Evolutionary conservation across 2,329 filamentous ascomycete genomes (phyloP).

Genomic region (Alternaria infectoria): DNA sequence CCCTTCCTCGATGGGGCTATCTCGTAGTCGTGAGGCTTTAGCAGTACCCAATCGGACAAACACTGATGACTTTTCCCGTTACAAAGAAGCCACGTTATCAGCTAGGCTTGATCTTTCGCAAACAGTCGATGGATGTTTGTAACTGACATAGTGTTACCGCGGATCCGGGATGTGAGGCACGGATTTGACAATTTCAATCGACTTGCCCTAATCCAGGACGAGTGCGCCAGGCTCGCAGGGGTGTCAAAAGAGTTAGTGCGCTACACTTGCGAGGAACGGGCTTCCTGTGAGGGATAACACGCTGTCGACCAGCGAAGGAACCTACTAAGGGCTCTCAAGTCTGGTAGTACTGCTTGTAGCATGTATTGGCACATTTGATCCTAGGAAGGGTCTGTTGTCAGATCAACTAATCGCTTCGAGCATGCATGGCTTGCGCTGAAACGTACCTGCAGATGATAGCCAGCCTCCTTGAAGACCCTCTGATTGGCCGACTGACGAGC

Average conservation of each 20-base stretch:
- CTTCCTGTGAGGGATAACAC: background rate
- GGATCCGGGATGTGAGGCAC: constrained; percentile 20
- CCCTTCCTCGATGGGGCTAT: background rate
- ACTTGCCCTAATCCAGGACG: background rate
- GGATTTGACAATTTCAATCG: constrained; percentile 1
- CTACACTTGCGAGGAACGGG: background rate
- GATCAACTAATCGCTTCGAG: background rate
- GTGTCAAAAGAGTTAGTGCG: background rate
- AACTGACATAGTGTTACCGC: constrained; percentile 21
- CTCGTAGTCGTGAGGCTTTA: background rate
- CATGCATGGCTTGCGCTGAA: background rate
- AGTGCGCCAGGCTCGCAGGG: background rate
- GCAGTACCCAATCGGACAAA: constrained; percentile 1
- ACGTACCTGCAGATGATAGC: background rate
- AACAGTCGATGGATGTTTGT: constrained; percentile 14
- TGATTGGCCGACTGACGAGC: background rate
- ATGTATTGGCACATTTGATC: background rate
- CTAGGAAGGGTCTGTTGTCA: background rate
- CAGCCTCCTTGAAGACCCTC: background rate
- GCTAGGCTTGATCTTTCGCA: background rate
- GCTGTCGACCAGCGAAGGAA: background rate
- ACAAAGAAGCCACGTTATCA: background rate
- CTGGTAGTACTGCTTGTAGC: background rate
- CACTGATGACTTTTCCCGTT: background rate
- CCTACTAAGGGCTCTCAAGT: background rate